Base-by-base conservation (phyloP, 495 filamentous ascomycete genomes). In the Emericellopsis terricola region DNA sequence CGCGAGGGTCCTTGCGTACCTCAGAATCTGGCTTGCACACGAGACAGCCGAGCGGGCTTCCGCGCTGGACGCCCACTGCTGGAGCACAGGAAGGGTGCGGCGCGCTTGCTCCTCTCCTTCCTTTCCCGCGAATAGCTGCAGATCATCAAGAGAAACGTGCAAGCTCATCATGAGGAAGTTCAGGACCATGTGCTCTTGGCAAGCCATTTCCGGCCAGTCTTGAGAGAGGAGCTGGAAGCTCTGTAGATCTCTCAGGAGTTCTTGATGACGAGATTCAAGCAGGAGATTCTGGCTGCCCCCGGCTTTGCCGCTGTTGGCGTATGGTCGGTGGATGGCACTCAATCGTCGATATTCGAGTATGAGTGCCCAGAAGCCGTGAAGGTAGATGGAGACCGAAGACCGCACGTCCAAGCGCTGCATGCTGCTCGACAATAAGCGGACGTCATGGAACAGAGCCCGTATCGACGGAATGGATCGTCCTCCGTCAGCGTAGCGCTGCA, bases 111-210 rank as follows among this genome's bases (percentile, higher is more conserved):
- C 65, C 35, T 69, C 64, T 35, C 71, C 73, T 34, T 74, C 68
- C 23, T 72, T 69, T 0, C 71, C 71, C 0, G 69, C 67, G 33
- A 77, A 74, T 1, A 71, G 61, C 38, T 80, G 72, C 0, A 78
- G 59, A 32, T 77, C 72, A 33, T 76, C 73, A 0, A 76, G 56
- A 0, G 69, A 69, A 39, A 73, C 62, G 46, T 76, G 56, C 1
- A 78, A 50, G 39, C 70, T 60, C 60, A 77, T 68, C 6, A 68
- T 52, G 1, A 74, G 49, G 0, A 73, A 52, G 38, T 77, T 63
- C 3, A 69, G 47, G 2, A 74, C 42, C 4, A 76, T 46, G 2
- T 50, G 49, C 15, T 64, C 51, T 27, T 60, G 54, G 6, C 52
- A 42, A 1, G 49, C 50, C 6, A 54, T 40, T 15, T 46, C 44